These are phyloP conservation scores for Calocera cornea DNA, from an alignment of 768 basidiomycete species.

Conservation along the genomic window DNA sequence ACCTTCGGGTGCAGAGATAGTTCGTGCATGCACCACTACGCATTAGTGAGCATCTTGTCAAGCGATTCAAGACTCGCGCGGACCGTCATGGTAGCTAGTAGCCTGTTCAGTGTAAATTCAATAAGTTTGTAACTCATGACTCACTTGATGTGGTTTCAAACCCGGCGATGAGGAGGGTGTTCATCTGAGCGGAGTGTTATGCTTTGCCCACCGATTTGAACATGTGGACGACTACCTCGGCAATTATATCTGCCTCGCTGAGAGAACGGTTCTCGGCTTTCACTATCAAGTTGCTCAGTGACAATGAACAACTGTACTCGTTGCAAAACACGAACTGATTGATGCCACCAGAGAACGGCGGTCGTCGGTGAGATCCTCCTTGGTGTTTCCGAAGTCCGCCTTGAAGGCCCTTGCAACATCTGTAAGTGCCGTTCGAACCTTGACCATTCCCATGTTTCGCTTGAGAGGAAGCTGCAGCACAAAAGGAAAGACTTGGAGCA, in stretches of 20 bases:
- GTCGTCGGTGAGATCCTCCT: too few relatives aligned
- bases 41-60: background rate
- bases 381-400: too few relatives aligned
- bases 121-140: background rate
- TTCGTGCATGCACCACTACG: slow-evolving; percentile 47
- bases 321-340: background rate
- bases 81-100: background rate
- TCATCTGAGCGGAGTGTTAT: background rate
- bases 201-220: background rate
- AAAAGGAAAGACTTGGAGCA: background rate
- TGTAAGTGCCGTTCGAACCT: too few relatives aligned
- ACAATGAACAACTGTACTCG: background rate
- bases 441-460: background rate
- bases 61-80: background rate
- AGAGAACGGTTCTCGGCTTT: background rate
- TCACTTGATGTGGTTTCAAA: background rate
- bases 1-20: slow-evolving; percentile 38
- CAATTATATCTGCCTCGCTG: background rate
- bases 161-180: background rate
- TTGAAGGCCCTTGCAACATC: too few relatives aligned
- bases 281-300: background rate
- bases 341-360: background rate
- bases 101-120: background rate
- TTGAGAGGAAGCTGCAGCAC: background rate
- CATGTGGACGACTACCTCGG: background rate